Conservation (phyloP, 257 asterid species). For the Solanum chaucha region DNA sequence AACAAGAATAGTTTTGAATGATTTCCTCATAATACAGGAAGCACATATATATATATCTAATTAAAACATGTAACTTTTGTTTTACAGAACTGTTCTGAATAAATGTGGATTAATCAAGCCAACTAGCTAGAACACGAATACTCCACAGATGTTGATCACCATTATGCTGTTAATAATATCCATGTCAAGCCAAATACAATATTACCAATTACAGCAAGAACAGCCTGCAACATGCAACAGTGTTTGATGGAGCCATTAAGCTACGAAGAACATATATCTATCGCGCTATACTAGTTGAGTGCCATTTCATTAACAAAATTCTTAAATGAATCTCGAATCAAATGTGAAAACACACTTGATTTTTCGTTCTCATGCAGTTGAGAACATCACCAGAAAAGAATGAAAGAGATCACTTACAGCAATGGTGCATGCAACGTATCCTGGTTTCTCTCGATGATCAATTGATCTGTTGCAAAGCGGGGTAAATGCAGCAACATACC, state of each 20-base stretch:
- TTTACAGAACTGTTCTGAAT: background rate
- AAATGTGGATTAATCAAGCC: background rate
- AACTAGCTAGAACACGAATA: background rate
- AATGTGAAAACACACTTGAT: background rate
- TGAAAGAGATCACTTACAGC: conserved; percentile 50
- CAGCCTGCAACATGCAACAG: conserved; percentile 37
- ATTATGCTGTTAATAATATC: background rate
- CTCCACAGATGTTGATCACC: background rate
- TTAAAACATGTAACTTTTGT: background rate
- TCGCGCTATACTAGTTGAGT: background rate
- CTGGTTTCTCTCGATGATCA: conserved; percentile 88
- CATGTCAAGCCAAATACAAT: conserved; percentile 47
- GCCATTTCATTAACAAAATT: background rate
- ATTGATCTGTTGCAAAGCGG: conserved; percentile 42
- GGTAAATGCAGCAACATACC: conserved; percentile 66
- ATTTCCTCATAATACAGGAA: background rate
- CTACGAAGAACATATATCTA: background rate
- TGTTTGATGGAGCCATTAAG: background rate
- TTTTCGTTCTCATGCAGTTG: background rate
- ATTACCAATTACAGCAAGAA: conserved; percentile 46
- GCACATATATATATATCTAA: background rate
- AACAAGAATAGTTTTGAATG: background rate
- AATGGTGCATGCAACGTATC: conserved; percentile 53
- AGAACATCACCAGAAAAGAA: background rate
- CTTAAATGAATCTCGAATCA: background rate